phyloP scores from a whole-genome alignment of 1,139 yeast species.

The Geotrichum aggregatum region DNA sequence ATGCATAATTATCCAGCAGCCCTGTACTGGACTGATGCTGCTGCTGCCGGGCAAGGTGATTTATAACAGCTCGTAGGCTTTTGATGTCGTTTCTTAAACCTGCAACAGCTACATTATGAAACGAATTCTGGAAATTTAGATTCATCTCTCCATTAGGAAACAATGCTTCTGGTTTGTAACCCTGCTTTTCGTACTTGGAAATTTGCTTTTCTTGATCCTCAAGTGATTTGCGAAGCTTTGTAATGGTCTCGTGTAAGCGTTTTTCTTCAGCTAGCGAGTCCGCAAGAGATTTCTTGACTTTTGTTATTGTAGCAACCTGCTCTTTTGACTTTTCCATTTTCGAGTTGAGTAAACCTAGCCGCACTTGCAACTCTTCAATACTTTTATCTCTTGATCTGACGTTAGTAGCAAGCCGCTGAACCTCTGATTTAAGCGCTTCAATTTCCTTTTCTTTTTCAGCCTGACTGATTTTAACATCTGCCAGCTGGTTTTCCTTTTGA shows the following conservation, averaged over 20 bases:
- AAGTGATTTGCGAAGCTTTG: slow-evolving; percentile 25
- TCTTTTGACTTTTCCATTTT: slow-evolving; percentile 42
- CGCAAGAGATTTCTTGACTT: slow-evolving; percentile 33
- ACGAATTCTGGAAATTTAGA: slow-evolving; percentile 15
- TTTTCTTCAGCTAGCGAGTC: slow-evolving; percentile 32
- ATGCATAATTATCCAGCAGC: slow-evolving; percentile 5
- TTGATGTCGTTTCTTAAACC: slow-evolving; percentile 26
- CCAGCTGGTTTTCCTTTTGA: slow-evolving; percentile 23
- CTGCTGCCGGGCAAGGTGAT: slow-evolving; percentile 22
- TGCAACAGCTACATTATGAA: slow-evolving; percentile 21
- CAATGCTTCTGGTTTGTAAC: slow-evolving; percentile 2
- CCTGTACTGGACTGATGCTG: slow-evolving; percentile 5
- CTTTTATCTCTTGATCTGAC: slow-evolving; percentile 39
- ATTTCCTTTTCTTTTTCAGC: slow-evolving; percentile 27
- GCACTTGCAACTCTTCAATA: slow-evolving; percentile 46
- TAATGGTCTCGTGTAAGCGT: slow-evolving; percentile 27
- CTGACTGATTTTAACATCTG: slow-evolving; percentile 24
- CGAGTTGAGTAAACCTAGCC: slow-evolving; percentile 44
- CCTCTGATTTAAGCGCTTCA: slow-evolving; percentile 27
- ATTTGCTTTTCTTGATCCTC: slow-evolving; percentile 39
- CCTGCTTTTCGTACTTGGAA: slow-evolving; percentile 22
- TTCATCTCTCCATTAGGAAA: slow-evolving; percentile 12
- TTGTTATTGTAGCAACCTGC: slow-evolving; percentile 36
- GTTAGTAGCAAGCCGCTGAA: slow-evolving; percentile 28
- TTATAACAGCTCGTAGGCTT: slow-evolving; percentile 23